Evolutionary conservation across 192 early-diverging fungal genomes (phyloP), one percentile per base, ranked within the genome.

Genomic region (Coemansia sp.): DNA sequence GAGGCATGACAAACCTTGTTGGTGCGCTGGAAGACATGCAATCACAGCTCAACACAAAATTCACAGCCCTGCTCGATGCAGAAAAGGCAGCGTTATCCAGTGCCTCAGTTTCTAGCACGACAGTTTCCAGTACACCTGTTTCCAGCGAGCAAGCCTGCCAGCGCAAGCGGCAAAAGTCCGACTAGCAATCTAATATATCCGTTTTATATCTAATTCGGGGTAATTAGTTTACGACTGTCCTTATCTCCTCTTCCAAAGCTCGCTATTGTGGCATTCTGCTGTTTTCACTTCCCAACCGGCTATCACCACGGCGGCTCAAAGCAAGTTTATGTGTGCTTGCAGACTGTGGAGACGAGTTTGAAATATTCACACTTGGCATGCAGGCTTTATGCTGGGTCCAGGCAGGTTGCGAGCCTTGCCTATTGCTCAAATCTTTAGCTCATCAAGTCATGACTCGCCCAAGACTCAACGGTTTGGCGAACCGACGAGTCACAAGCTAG

Each of bases 11-110:
- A 8, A 8, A 22, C n/a, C 50, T 78, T 21, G 57, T 69, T 10
- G 17, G 15, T 12, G 59, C 59, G 14, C 70, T 78, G 4, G 70
- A 72, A 49, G 10, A 22, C 14, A 59, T 60, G 41, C 70, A 78
- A 35, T 32, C 25, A 2, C 62, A 65, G 1, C 66, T 78, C 25
- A 78, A 78, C 39, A n/a, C 70, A 19, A 58, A 60, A 32, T 45
- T 78, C 8, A 78, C 75, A 2, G 22, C 54, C 5, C 58, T 78
- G 41, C 51, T 78, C 11, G 66, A 72, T 1, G 61, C 57, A 15
- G 75, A 78, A 55, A 72, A 72, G 51, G 29, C 29, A 15, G 2
- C 57, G 1, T 19, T 25, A 2, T 43, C 69, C 1, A 17, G 47
- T 17, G 19, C 39, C 1, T 17, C 56, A 14, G 22, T 22, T 5